A percentile compares a stretch with the other conserved stretches of the same genome.
phyloP scores from a whole-genome alignment of 306 rosid species.

The Hylodesmum podocarpum region DNA sequence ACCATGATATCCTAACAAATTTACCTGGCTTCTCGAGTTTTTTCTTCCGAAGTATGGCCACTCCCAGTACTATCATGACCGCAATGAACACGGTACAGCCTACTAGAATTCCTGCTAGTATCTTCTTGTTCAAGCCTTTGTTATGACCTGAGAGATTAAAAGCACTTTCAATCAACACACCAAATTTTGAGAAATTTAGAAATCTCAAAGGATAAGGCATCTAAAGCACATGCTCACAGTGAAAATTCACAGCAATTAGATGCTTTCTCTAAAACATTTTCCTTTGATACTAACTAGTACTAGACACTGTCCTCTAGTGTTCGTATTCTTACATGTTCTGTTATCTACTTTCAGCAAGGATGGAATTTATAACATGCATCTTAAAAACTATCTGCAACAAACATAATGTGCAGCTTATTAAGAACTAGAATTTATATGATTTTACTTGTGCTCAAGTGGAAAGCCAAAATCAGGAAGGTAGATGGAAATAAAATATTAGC shows the following conservation, averaged over 20 bases:
- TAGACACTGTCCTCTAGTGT: neutral
- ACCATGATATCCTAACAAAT: neutral
- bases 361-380: neutral
- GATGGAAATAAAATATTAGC: neutral
- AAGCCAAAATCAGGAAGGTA: neutral
- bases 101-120: conserved; percentile 27
- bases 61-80: conserved; percentile 14
- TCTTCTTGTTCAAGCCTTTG: conserved; percentile 9
- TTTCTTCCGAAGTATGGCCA: conserved; percentile 11
- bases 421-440: neutral
- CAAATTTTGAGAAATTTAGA: neutral
- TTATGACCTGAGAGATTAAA: conserved; percentile 22
- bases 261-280: neutral
- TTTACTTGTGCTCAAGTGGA: neutral
- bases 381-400: neutral
- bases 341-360: neutral
- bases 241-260: neutral
- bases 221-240: neutral
- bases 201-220: neutral
- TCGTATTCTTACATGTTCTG: neutral
- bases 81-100: neutral
- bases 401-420: neutral
- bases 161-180: conserved; percentile 5
- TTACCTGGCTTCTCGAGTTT: conserved; percentile 25
- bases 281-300: neutral